Conservation (phyloP, 306 rosid species). For the Corylus americana region DNA sequence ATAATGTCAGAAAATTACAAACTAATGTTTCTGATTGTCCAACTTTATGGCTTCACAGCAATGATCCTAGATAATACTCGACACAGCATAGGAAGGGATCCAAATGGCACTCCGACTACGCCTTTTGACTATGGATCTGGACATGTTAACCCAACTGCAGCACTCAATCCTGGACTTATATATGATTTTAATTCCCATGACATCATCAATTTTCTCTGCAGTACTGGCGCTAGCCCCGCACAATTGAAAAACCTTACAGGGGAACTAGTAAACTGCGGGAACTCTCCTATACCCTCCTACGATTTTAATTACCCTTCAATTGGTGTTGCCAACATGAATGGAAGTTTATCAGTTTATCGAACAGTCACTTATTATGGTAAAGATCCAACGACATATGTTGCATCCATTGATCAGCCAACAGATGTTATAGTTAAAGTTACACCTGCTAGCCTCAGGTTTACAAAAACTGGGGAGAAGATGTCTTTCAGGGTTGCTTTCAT, state of each 20-base stretch:
- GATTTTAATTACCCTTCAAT: conserved; percentile 74
- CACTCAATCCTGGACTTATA: conserved; percentile 57
- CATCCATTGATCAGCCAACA: conserved; percentile 48
- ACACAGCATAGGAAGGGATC: conserved; percentile 50
- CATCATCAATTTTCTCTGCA: conserved; percentile 63
- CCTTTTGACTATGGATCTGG: conserved; percentile 69
- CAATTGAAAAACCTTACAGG: conserved; percentile 63
- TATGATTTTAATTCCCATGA: conserved; percentile 59
- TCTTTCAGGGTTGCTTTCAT: conserved; percentile 49
- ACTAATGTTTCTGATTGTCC: conserved; percentile 1
- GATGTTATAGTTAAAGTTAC: conserved; percentile 52
- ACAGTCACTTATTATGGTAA: conserved; percentile 56
- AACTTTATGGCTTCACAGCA: conserved; percentile 35
- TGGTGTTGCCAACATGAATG: conserved; percentile 64
- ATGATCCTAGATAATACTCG: conserved; percentile 45
- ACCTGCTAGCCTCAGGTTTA: conserved; percentile 39
- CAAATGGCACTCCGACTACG: conserved; percentile 59
- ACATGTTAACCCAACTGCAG: conserved; percentile 59
- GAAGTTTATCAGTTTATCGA: conserved; percentile 57
- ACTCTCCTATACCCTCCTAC: conserved; percentile 46
- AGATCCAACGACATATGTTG: conserved; percentile 44
- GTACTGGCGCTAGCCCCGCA: conserved; percentile 49
- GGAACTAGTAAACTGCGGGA: conserved; percentile 38
- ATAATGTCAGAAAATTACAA: not conserved
- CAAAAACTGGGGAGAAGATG: conserved; percentile 38